A percentile compares a stretch with the other conserved stretches of the same genome.
phyloP scores from a whole-genome alignment of 2,329 filamentous ascomycete genomes.

The Myrmaecium sp. region DNA sequence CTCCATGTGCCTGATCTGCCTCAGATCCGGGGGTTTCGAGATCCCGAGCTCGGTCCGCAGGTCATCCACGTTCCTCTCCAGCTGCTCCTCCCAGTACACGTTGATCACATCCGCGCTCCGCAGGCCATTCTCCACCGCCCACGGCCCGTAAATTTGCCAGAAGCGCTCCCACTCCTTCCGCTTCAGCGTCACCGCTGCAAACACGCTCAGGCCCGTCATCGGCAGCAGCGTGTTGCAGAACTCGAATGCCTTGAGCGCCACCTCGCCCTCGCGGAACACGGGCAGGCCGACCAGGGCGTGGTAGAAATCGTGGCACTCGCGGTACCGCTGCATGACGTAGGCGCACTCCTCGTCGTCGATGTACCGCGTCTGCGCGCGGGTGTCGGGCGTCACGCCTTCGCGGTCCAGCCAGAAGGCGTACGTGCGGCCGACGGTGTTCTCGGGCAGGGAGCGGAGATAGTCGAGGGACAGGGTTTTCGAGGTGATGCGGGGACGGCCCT shows the following conservation, averaged over 20 bases:
- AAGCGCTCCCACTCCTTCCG: conserved; percentile 49
- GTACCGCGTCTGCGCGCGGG: conserved; percentile 64
- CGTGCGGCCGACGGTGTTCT: conserved; percentile 58
- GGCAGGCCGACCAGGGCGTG: conserved; percentile 86
- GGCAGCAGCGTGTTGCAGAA: conserved; percentile 87
- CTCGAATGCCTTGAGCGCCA: conserved; percentile 96
- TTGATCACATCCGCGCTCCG: conserved; percentile 71
- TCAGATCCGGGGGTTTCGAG: conserved; percentile 74
- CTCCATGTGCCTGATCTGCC: conserved; percentile 55
- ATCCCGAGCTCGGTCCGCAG: conserved; percentile 62
- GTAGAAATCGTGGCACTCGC: conserved; percentile 96
- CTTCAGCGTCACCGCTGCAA: conserved; percentile 51
- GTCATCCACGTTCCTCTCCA: conserved; percentile 67
- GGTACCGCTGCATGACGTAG: conserved; percentile 96
- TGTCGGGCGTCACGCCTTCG: conserved; percentile 86
- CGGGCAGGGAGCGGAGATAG: conserved; percentile 53
- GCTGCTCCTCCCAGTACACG: conserved; percentile 92
- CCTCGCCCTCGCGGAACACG: conserved; percentile 83
- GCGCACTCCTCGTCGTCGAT: conserved; percentile 92
- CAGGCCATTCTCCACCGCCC: conserved; percentile 75
- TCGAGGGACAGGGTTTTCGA: conserved; percentile 52
- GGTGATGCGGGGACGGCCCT: conserved; percentile 74
- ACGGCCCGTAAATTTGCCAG: conserved; percentile 62
- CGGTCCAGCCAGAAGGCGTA: conserved; percentile 88
- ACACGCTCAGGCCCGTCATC: conserved; percentile 80